Percentiles rank a stretch among this genome's conserved stretches.
Conservation (phyloP, 768 basidiomycete genomes). For the Agaricus blazei region DNA sequence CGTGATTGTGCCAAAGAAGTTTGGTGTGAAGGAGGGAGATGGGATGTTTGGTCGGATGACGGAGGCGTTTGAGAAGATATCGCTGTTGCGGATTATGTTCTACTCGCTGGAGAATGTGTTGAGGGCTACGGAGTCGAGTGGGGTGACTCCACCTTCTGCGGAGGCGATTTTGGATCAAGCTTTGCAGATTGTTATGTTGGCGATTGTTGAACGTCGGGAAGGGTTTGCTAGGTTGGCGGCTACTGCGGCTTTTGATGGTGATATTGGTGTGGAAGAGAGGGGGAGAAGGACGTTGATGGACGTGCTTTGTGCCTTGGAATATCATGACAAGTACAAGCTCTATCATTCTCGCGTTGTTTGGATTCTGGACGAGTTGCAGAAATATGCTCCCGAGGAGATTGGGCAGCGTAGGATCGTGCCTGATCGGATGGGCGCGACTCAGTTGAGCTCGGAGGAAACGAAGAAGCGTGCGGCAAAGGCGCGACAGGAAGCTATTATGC, state of each 20-base stretch:
- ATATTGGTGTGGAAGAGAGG: slow-evolving; percentile 25
- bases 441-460: slow-evolving; percentile 54
- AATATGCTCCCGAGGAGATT: slow-evolving; percentile 55
- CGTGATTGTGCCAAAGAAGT: slow-evolving; percentile 72
- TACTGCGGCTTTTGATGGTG: slow-evolving; percentile 48
- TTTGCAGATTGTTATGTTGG: slow-evolving; percentile 83
- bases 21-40: slow-evolving; percentile 61
- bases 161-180: slow-evolving; percentile 91
- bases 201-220: slow-evolving; percentile 62
- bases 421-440: slow-evolving; percentile 24
- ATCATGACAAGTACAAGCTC: slow-evolving; percentile 67
- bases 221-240: slow-evolving; percentile 58
- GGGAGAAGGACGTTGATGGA: slow-evolving; percentile 61
- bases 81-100: slow-evolving; percentile 77
- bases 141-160: slow-evolving; percentile 61
- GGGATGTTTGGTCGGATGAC: slow-evolving; percentile 52
- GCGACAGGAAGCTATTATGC: slow-evolving; percentile 91
- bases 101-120: slow-evolving; percentile 76
- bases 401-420: slow-evolving; percentile 39
- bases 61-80: slow-evolving; percentile 61
- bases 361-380: slow-evolving; percentile 61
- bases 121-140: slow-evolving; percentile 50
- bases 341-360: slow-evolving; percentile 71
- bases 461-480: slow-evolving; percentile 85
- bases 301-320: slow-evolving; percentile 71